Conservation (phyloP, 495 filamentous ascomycete genomes). For the Hypoxylon intermedium region DNA sequence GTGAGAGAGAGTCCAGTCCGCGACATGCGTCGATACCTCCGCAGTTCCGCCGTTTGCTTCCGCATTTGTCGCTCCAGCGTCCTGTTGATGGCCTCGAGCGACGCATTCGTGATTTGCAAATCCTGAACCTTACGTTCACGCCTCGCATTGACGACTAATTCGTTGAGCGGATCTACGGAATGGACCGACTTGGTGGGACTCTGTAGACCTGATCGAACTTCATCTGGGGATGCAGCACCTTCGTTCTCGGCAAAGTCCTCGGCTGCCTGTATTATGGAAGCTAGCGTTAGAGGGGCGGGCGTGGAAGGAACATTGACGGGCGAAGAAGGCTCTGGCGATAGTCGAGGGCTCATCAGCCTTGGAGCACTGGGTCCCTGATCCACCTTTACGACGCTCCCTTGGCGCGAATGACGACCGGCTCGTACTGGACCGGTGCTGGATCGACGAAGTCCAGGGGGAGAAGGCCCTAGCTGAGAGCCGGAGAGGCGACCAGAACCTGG, state of each 20-base stretch:
- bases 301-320: slow-evolving; percentile 36
- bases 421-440: slow-evolving; percentile 30
- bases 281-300: slow-evolving; percentile 44
- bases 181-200: slow-evolving; percentile 60
- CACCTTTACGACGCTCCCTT: slow-evolving; percentile 36
- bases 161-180: slow-evolving; percentile 63
- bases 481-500: slow-evolving; percentile 20
- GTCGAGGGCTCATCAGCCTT: slow-evolving; percentile 22
- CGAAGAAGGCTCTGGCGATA: slow-evolving; percentile 28
- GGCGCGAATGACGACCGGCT: slow-evolving; percentile 39
- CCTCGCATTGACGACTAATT: slow-evolving; percentile 80
- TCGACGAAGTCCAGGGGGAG: slow-evolving; percentile 34
- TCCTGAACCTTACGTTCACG: slow-evolving; percentile 95
- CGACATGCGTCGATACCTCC: slow-evolving; percentile 80
- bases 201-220: slow-evolving; percentile 42
- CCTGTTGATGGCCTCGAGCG: slow-evolving; percentile 94
- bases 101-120: slow-evolving; percentile 97
- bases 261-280: slow-evolving; percentile 57
- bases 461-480: slow-evolving; percentile 35
- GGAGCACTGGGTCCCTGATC: slow-evolving; percentile 20
- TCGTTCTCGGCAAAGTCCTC: slow-evolving; percentile 54
- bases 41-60: slow-evolving; percentile 87
- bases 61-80: slow-evolving; percentile 89
- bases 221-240: slow-evolving; percentile 34
- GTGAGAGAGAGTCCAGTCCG: slow-evolving; percentile 71